Conservation (phyloP, 805 yeast species). For the Candida chauliodis region DNA sequence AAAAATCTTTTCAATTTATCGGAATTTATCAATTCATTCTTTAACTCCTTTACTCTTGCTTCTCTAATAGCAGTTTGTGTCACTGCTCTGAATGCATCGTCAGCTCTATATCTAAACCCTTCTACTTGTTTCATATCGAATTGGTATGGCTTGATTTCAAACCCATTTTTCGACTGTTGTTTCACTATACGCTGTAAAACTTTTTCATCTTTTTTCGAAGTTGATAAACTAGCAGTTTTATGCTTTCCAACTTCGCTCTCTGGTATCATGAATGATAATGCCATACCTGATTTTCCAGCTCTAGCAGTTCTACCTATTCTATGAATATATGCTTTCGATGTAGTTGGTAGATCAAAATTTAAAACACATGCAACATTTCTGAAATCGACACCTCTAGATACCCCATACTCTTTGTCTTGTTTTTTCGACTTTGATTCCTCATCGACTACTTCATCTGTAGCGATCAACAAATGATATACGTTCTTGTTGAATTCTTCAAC, state of each 20-base stretch:
- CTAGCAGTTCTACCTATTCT: constrained; percentile 97
- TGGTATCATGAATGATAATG: constrained; percentile 88
- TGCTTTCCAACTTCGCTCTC: constrained; percentile 84
- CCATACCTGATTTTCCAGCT: constrained; percentile 94
- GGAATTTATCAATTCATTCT: constrained; percentile 79
- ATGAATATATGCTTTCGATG: constrained; percentile 86
- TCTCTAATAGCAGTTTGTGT: constrained; percentile 87
- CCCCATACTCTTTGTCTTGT: constrained; percentile 81
- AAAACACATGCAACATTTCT: constrained; percentile 93
- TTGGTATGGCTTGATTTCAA: constrained; percentile 78
- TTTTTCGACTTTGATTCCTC: constrained; percentile 27
- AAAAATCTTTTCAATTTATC: constrained; percentile 91
- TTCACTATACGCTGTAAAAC: constrained; percentile 70
- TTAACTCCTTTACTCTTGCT: constrained; percentile 86
- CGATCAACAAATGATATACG: constrained; percentile 81
- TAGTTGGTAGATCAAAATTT: constrained; percentile 89
- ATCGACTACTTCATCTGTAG: constrained; percentile 78
- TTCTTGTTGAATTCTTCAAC: constrained; percentile 93
- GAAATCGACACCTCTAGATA: constrained; percentile 95
- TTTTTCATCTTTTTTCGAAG: constrained; percentile 83
- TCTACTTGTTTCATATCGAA: constrained; percentile 91
- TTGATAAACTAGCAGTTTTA: constrained; percentile 66
- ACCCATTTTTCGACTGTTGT: constrained; percentile 71
- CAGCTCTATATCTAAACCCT: constrained; percentile 93
- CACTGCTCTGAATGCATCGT: constrained; percentile 94